A percentile compares a stretch with the other conserved stretches of the same genome.
These are phyloP conservation scores for Aspergillus nanangensis DNA, from an alignment of 495 filamentous ascomycete species.

Conservation along the genomic window DNA sequence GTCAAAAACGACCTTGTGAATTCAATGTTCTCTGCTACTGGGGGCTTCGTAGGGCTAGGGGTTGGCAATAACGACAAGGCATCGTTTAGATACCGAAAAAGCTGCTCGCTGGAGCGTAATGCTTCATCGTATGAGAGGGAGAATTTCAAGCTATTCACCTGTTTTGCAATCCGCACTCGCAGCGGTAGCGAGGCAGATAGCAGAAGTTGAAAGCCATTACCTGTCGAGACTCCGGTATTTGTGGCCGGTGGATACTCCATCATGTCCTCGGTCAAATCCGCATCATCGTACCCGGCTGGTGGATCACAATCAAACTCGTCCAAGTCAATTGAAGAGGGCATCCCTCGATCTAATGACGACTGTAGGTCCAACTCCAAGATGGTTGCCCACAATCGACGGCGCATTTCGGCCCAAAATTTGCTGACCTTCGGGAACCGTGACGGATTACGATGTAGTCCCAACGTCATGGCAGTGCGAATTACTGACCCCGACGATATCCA, in stretches of 20 bases:
- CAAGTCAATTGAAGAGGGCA: conserved; percentile 44
- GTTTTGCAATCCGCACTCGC: conserved; percentile 45
- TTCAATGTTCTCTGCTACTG: conserved; percentile 19
- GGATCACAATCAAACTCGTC: conserved; percentile 45
- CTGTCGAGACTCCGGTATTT: conserved; percentile 35
- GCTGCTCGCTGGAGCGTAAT: conserved; percentile 38
- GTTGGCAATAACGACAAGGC: conserved; percentile 22
- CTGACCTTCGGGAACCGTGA: conserved; percentile 44
- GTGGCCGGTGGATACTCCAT: conserved; percentile 24
- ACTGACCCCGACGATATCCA: conserved; percentile 55
- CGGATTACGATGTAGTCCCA: conserved; percentile 58
- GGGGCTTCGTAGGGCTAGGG: conserved; percentile 15
- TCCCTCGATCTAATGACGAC: conserved; percentile 50
- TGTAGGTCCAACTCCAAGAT: conserved; percentile 57
- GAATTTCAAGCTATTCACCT: conserved; percentile 45
- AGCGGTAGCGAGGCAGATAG: conserved; percentile 43
- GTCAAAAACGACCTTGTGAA: conserved; percentile 34
- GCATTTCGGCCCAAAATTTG: conserved; percentile 47
- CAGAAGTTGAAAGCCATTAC: conserved; percentile 48
- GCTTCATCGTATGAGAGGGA: conserved; percentile 49
- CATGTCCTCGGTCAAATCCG: conserved; percentile 45
- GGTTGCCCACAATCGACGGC: conserved; percentile 58
- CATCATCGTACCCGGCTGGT: conserved; percentile 55
- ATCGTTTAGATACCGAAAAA: conserved; percentile 32
- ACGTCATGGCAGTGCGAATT: conserved; percentile 51